Conservation (phyloP, 2,329 filamentous ascomycete genomes). For the Amauroascus verrucosus region DNA sequence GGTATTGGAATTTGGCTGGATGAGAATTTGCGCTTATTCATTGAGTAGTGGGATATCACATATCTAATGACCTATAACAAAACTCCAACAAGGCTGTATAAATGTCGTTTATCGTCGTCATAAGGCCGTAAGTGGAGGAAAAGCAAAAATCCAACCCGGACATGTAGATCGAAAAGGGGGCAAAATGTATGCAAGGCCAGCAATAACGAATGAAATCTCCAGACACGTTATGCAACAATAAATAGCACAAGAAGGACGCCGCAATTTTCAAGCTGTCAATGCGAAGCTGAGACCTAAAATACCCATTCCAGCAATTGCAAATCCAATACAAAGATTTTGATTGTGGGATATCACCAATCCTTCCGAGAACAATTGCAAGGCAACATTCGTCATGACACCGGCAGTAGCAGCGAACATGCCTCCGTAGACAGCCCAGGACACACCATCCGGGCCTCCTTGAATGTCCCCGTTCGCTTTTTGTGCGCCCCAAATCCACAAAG, state of each 20-base stretch:
- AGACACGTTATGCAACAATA: background rate
- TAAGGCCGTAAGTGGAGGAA: background rate
- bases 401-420: constrained; percentile 77
- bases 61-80: too few species aligned
- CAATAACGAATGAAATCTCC: too few species aligned
- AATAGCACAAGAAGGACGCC: background rate
- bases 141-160: too few species aligned
- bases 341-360: constrained; percentile 60
- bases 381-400: constrained; percentile 93
- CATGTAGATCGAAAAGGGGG: background rate
- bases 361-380: constrained; percentile 79
- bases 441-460: constrained; percentile 22
- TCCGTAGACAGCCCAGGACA: constrained; percentile 46
- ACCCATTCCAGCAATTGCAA: constrained; percentile 55
- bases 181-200: background rate
- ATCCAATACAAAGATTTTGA: constrained; percentile 29
- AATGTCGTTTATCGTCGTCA: background rate
- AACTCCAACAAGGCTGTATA: background rate
- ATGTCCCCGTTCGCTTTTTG: constrained; percentile 30
- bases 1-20: background rate
- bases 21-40: background rate
- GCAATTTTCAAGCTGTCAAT: constrained; percentile 51
- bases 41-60: background rate
- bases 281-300: constrained; percentile 77
- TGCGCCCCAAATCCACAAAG: constrained; percentile 71